Evolutionary conservation across 345 rosid species (phyloP).

Genomic region (Lumnitzera racemosa): DNA sequence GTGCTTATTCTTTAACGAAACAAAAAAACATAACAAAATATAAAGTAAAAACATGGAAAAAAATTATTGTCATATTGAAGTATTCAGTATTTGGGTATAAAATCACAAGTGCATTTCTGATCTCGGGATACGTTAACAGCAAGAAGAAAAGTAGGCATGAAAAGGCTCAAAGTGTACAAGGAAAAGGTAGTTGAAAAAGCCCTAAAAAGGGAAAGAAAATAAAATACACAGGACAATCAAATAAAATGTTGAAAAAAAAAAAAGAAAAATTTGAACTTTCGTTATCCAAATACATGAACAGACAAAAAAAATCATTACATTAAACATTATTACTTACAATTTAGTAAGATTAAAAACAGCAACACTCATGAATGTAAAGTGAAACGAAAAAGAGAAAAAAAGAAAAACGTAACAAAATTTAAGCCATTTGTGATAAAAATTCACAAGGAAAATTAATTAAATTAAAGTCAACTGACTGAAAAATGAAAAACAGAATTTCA

Average conservation of each 20-base stretch:
- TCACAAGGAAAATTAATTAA: too few species aligned
- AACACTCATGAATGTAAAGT: too few species aligned
- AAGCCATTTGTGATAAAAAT: background rate
- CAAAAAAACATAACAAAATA: too few species aligned
- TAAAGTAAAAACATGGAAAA: too few species aligned
- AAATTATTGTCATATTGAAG: too few species aligned
- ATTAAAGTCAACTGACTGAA: constrained; percentile 15
- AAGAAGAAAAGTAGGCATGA: too few species aligned
- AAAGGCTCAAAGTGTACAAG: background rate
- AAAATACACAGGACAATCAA: constrained; percentile 3
- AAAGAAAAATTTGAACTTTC: constrained; percentile 38
- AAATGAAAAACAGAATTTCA: constrained; percentile 8
- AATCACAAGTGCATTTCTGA: constrained; percentile 1
- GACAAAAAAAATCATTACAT: background rate
- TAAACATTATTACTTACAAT: constrained; percentile 5
- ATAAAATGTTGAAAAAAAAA: constrained; percentile 6
- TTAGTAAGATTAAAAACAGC: background rate
- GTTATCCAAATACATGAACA: constrained; percentile 15
- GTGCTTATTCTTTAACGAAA: too few species aligned
- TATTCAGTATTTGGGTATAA: background rate
- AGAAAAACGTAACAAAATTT: background rate
- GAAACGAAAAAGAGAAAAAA: background rate
- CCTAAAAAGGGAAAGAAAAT: constrained; percentile 17
- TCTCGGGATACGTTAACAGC: background rate
- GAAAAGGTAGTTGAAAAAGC: background rate